Percentiles rank a stretch among this genome's conserved stretches.
Evolutionary conservation across 208 protist genomes (phyloP).

Genomic region (Leishmania braziliensis): DNA sequence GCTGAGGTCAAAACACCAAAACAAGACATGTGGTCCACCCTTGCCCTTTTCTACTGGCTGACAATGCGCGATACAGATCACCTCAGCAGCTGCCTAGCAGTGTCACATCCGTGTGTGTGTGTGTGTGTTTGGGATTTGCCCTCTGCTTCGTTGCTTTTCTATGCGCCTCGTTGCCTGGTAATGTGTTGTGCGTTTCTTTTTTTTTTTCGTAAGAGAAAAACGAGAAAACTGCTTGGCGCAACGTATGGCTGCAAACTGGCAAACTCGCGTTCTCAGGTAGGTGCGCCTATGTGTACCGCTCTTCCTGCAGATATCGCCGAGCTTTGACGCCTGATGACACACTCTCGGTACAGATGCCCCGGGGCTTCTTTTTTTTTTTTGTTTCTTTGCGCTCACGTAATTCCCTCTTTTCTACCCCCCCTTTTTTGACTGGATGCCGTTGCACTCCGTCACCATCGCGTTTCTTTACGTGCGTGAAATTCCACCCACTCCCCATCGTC

Average conservation of each 20-base stretch:
- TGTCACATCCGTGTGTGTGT: not conserved
- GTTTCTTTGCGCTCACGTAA: not conserved
- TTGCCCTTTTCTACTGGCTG: no score
- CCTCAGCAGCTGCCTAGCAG: not conserved
- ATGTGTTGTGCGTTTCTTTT: not conserved
- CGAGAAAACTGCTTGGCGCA: not conserved
- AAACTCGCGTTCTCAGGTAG: not conserved
- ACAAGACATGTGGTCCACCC: not conserved
- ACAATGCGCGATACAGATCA: not conserved
- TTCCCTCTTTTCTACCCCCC: not conserved
- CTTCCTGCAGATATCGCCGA: not conserved
- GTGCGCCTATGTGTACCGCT: not conserved
- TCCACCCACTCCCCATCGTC: not conserved
- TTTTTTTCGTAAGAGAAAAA: not conserved
- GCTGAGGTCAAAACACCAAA: not conserved
- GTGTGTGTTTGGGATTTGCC: not conserved
- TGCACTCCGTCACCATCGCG: not conserved
- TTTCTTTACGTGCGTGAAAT: not conserved
- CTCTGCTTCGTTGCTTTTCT: not conserved
- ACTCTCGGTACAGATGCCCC: not conserved
- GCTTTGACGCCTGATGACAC: no score
- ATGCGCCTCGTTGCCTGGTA: not conserved
- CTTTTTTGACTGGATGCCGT: not conserved
- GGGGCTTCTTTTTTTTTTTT: not conserved
- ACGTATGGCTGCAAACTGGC: not conserved